These are phyloP conservation scores for Gyrodon lividus DNA, from an alignment of 768 basidiomycete genomes.

Conservation along the genomic window DNA sequence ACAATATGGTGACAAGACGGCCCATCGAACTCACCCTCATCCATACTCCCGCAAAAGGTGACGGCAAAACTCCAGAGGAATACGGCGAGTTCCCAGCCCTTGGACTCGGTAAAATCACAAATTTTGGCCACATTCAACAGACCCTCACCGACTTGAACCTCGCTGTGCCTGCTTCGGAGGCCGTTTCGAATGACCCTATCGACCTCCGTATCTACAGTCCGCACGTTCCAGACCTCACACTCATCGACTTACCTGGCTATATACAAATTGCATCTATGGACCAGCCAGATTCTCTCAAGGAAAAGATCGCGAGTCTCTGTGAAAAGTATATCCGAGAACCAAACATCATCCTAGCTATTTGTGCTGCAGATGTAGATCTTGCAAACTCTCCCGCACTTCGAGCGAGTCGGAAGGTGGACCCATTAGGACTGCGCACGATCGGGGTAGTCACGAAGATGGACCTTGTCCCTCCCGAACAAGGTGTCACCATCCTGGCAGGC, in stretches of 20 bases:
- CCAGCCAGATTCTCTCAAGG: slow-evolving; percentile 92
- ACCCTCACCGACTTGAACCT: slow-evolving; percentile 94
- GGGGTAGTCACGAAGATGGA: slow-evolving; percentile 99
- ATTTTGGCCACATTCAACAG: slow-evolving; percentile 90
- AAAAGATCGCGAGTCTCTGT: slow-evolving; percentile 86
- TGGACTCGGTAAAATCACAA: slow-evolving; percentile 84
- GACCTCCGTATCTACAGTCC: slow-evolving; percentile 96
- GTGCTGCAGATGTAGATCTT: slow-evolving; percentile 96
- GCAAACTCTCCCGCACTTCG: slow-evolving; percentile 96
- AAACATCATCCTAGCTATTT: slow-evolving; percentile 99
- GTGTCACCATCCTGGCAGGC: slow-evolving; percentile 76
- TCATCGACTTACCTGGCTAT: slow-evolving; percentile 97
- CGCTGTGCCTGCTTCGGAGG: slow-evolving; percentile 85
- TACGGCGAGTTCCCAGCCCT: slow-evolving; percentile 95
- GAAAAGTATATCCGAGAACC: slow-evolving; percentile 99
- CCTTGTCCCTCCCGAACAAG: slow-evolving; percentile 82
- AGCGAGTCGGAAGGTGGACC: slow-evolving; percentile 92
- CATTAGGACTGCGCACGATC: slow-evolving; percentile 91
- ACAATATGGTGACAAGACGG: slow-evolving; percentile 98
- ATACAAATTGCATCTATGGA: slow-evolving; percentile 93
- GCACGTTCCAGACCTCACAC: slow-evolving; percentile 92
- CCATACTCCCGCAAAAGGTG: slow-evolving; percentile 66
- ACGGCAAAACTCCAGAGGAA: slow-evolving; percentile 60
- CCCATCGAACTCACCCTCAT: slow-evolving; percentile 98
- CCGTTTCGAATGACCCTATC: slow-evolving; percentile 93